Percentiles rank a stretch among this genome's conserved stretches.
Evolutionary conservation across 805 yeast species (phyloP).

Genomic region (Saccharomycopsis olivae): DNA sequence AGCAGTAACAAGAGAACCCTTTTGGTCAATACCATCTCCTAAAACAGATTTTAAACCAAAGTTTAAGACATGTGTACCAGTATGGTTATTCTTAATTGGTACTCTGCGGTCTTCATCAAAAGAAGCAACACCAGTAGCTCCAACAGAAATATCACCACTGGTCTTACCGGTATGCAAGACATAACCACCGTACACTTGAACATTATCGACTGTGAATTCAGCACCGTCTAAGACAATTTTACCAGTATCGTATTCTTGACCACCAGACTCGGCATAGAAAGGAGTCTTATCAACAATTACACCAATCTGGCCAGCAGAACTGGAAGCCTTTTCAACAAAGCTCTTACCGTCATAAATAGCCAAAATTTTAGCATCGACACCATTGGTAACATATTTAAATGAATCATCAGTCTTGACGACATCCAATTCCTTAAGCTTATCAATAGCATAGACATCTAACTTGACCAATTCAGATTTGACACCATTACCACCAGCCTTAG

Average conservation of each 20-base stretch:
- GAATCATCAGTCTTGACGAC: slow-evolving; percentile 79
- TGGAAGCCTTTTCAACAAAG: slow-evolving; percentile 41
- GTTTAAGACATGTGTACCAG: slow-evolving; percentile 94
- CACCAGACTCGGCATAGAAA: slow-evolving; percentile 98
- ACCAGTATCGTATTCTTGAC: slow-evolving; percentile 96
- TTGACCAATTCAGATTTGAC: slow-evolving; percentile 53
- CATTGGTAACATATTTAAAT: slow-evolving; percentile 63
- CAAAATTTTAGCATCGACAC: slow-evolving; percentile 56
- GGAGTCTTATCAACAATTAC: slow-evolving; percentile 80
- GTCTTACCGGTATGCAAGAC: slow-evolving; percentile 87
- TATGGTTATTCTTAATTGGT: slow-evolving; percentile 96
- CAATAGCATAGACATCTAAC: slow-evolving; percentile 85
- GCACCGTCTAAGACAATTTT: slow-evolving; percentile 48
- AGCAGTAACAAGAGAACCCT: slow-evolving; percentile 92
- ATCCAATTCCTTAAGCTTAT: slow-evolving; percentile 48
- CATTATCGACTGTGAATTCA: slow-evolving; percentile 86
- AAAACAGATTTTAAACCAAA: slow-evolving; percentile 77
- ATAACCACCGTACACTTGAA: slow-evolving; percentile 87
- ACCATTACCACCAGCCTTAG: slow-evolving; percentile 73
- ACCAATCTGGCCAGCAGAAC: slow-evolving; percentile 49
- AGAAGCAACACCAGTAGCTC: slow-evolving; percentile 69
- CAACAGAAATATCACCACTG: slow-evolving; percentile 36
- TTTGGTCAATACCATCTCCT: slow-evolving; percentile 87
- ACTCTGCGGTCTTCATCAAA: slow-evolving; percentile 90
- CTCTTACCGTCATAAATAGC: slow-evolving; percentile 59